These are phyloP conservation scores for Lactifluus subvellereus DNA, from an alignment of 768 basidiomycete species.

Conservation along the genomic window DNA sequence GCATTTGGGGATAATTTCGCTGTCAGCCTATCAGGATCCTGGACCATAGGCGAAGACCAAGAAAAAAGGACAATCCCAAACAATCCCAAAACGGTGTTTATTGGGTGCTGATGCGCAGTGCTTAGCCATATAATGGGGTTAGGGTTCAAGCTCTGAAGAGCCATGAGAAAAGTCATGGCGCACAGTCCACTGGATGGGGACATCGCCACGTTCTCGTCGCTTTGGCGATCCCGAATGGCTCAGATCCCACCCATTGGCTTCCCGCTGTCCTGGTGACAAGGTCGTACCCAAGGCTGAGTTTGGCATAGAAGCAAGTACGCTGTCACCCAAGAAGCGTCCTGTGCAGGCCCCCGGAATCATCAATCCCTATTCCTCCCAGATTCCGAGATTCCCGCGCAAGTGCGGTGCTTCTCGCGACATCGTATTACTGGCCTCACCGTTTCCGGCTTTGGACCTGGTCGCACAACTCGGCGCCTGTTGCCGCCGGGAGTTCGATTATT, in stretches of 20 bases:
- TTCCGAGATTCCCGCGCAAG: slow-evolving; percentile 14
- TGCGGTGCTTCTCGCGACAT: background rate
- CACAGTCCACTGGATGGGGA: background rate
- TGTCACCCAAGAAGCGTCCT: background rate
- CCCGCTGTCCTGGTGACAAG: slow-evolving; percentile 20
- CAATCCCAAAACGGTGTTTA: background rate
- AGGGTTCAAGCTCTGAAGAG: background rate
- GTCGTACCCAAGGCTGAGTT: slow-evolving; percentile 3
- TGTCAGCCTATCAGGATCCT: background rate
- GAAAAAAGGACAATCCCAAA: background rate
- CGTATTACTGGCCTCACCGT: background rate
- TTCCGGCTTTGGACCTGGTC: background rate
- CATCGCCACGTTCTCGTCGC: slow-evolving; percentile 17
- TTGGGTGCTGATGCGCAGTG: slow-evolving; percentile 1
- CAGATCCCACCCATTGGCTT: background rate
- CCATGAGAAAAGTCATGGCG: too few relatives aligned
- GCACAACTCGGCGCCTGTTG: slow-evolving; percentile 5
- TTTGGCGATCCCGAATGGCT: slow-evolving; percentile 19
- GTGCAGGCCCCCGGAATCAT: slow-evolving; percentile 1
- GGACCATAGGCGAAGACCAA: background rate
- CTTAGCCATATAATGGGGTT: background rate
- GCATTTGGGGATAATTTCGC: background rate
- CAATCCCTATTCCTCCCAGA: background rate
- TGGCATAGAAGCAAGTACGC: slow-evolving; percentile 13
- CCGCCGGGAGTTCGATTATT: slow-evolving; percentile 8